Percentiles rank a stretch among this genome's conserved stretches.
These are phyloP conservation scores for Eragrostis nindensis DNA, from an alignment of 176 grass and related monocot genomes.

Conservation along the genomic window DNA sequence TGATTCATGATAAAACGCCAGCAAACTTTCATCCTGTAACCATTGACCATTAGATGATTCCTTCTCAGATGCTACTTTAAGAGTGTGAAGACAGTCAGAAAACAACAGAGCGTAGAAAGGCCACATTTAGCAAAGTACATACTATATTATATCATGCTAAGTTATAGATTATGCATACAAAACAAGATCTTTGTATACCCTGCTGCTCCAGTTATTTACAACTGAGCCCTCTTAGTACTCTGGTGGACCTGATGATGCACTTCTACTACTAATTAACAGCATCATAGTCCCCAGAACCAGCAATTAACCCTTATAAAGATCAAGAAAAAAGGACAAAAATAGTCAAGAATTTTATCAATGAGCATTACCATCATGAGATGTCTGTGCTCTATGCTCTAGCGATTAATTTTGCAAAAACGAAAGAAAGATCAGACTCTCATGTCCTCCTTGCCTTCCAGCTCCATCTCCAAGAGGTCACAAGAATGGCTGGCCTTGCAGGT, in stretches of 20 bases:
- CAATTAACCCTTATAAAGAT: conserved; percentile 21
- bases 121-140: not conserved
- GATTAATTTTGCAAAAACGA: not conserved
- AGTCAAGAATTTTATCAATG: conserved; percentile 2
- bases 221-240: conserved; percentile 6
- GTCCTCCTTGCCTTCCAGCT: conserved; percentile 49
- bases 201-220: conserved; percentile 50
- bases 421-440: conserved; percentile 29
- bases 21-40: not conserved
- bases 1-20: conserved; percentile 37
- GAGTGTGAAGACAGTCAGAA: conserved; percentile 10
- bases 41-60: conserved; percentile 25
- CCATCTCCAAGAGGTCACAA: conserved; percentile 51
- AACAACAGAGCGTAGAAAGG: conserved; percentile 15
- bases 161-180: conserved; percentile 3
- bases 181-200: conserved; percentile 10
- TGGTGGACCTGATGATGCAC: conserved; percentile 32
- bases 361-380: conserved; percentile 16
- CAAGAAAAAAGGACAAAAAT: not conserved
- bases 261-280: conserved; percentile 43
- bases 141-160: not conserved
- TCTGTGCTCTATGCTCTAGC: conserved; percentile 20
- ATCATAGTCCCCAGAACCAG: conserved; percentile 31
- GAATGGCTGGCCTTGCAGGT: conserved; percentile 50
- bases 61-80: not conserved